Evolutionary conservation across 1,284 basidiomycete genomes (phyloP), one percentile per base, ranked within the genome.

Genomic region (Abortiporus biennis): DNA sequence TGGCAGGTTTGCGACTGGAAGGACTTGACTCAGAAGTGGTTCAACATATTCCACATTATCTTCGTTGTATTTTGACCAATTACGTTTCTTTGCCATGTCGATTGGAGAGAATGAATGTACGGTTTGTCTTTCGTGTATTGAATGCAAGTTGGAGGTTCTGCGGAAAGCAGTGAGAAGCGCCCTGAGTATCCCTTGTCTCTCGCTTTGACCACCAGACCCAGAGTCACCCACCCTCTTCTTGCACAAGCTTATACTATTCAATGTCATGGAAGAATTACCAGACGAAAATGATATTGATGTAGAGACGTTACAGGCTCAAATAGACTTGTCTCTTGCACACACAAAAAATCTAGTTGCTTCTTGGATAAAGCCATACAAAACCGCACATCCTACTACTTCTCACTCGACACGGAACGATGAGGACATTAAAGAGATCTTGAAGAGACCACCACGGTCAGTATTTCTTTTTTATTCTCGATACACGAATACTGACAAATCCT

Each of bases 241-340:
- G n/a, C n/a, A n/a, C n/a, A n/a, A n/a, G n/a, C n/a, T n/a, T n/a
- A n/a, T n/a, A n/a, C n/a, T n/a, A n/a, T n/a, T n/a, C n/a, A 29
- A 8, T n/a, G 27, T 9, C 16, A 58, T 55, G 52, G 52, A 45
- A 16, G 50, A 56, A 6, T 36, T 44, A 15, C 29, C 46, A 12
- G 54, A 55, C 23, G 58, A 64, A 43, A 74, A 79, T 46, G 70
- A 72, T 35, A 66, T 85, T 42, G 79, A 85, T 55, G 51, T 68
- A 31, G 80, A 85, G 52, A 64, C 72, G 27, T 66, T 88, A 25
- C 85, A 87, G 56, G 83, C 84, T 21, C 79, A 83, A 59, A 76
- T 87, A 44, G 81, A 88, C 61, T 66, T 85, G 54, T 78, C 85
- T n/a, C 74, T 88, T 74, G 78, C 85, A 3, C 76, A 81, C 58